Conservation (phyloP, 805 yeast genomes). For the Yamadazyma sp. region DNA sequence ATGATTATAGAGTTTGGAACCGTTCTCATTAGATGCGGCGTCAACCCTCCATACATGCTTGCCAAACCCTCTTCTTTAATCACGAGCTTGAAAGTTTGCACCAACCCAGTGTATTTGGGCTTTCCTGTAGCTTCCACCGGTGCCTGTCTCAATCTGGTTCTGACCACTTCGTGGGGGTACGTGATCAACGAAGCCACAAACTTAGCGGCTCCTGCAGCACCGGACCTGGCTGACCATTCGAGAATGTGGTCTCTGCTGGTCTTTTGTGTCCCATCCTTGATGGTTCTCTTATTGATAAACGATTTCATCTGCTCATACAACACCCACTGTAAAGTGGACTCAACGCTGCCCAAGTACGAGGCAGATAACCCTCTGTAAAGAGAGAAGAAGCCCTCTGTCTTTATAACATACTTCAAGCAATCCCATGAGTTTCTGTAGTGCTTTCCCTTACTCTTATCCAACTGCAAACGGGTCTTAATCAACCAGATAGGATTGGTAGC, state of each 20-base stretch:
- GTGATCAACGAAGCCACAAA: conserved; percentile 89
- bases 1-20: conserved; percentile 97
- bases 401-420: conserved; percentile 67
- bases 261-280: conserved; percentile 30
- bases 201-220: conserved; percentile 97
- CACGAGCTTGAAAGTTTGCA: conserved; percentile 84
- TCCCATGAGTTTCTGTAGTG: conserved; percentile 83
- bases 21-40: conserved; percentile 94
- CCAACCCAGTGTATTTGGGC: conserved; percentile 84
- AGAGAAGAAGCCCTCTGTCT: conserved; percentile 76
- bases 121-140: conserved; percentile 72
- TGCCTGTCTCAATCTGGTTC: conserved; percentile 94
- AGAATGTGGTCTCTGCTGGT: conserved; percentile 61
- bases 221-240: conserved; percentile 95
- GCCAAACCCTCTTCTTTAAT: conserved; percentile 88
- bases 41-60: conserved; percentile 95
- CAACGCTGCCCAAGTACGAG: conserved; percentile 89
- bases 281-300: conserved; percentile 54
- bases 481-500: conserved; percentile 98
- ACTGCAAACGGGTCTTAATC: conserved; percentile 88
- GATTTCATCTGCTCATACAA: conserved; percentile 91
- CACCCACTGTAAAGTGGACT: conserved; percentile 94
- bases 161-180: conserved; percentile 95
- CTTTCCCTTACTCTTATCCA: conserved; percentile 70
- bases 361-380: conserved; percentile 92